Base-by-base conservation (phyloP, 2,329 filamentous ascomycete genomes). In the Gyromitra esculenta region DNA sequence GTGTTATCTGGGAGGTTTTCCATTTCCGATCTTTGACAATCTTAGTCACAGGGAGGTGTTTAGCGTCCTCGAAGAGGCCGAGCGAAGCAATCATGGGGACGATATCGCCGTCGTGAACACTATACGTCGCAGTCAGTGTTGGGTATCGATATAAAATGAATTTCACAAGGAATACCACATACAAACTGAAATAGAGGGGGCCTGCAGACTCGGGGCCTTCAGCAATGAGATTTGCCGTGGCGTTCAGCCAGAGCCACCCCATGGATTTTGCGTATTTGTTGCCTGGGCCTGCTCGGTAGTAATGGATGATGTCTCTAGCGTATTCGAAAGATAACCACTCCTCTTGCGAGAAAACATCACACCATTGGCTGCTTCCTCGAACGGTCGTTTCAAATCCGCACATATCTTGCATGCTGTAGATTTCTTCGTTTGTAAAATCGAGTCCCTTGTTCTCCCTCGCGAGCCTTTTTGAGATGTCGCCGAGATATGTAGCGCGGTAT, bases 401-500 rank as follows among this genome's bases (percentile, higher is more conserved):
- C 83, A 89, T 86, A 79, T 89, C 87, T 81, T 89, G 88, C 88
- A 89, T 89, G 74, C 85, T 84, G 79, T 86, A 89, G 48, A 89
- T 81, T 69, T 89, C 87, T 1, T 83, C 79, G 59, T 85, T 83
- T 0, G 82, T 83, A 72, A 79, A 84, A 13, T 80, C 66, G 50
- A 88, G 82, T 1, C 81, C 83, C 1, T 85, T 82, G 41, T 84
- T 85, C n/a, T 85, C 82, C 5, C 83, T 77, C 0, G 80, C 79
- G 3, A 89, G 81, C 21, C 87, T 84, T 13, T 83, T 75, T 45
- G 84, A 83, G 54, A 89, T 87, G 13, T 83, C 79, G 0, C 83
- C 82, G 18, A 87, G 83, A 78, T 89, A 89, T 0, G 83, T 83
- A 1, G 83, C 80, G 45, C 86, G 85, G 79, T 86, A 89, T 7